Base-by-base conservation (phyloP, 2,329 filamentous ascomycete species). In the Diatrype stigma region DNA sequence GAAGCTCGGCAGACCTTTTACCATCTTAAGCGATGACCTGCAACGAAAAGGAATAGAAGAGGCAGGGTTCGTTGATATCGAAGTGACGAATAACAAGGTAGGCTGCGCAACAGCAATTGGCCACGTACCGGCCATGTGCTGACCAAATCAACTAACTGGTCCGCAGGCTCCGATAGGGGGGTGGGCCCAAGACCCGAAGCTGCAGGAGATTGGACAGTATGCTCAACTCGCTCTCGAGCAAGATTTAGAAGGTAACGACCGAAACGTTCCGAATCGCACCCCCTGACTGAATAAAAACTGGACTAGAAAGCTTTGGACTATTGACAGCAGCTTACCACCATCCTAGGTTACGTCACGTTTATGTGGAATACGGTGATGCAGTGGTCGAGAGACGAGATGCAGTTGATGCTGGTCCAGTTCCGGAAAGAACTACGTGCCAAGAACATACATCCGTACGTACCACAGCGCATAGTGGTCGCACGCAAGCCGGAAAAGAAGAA, bases 111-210 rank as follows among this genome's bases (percentile, higher is more conserved):
- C 23, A 35, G 6, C 23, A 4, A 23, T 26, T 22, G 40, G 7
- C 19, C 10, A n/a, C n/a, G n/a, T n/a, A n/a, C 21, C 14, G 14
- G 14, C 11, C 34, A 26, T 23, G 17, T 46, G 37, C 26, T 45
- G 22, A 50, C 34, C 3, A 48, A 22, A 48, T 21, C 3, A 16
- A 34, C 14, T 34, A 34, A 34, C 30, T 7, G 14, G 30, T 34
- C 30, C 12, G 6, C 11, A 68, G 57, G 58, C 66, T 42, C 71
- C 71, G 0, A 62, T 69, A 23, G 68, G 69, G 2, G 56, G 56
- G 5, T 76, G 73, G 73, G 63, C 72, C 2, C 69, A 66, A 45
- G 65, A 71, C 22, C 56, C 58, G 0, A 56, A 55, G 5, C 58
- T 60, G 7, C 63, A 67, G 44, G 66, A 71, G 50, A 64, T 73